Conservation (phyloP, 2,329 filamentous ascomycete species). For the Cladophialophora exuberans region DNA sequence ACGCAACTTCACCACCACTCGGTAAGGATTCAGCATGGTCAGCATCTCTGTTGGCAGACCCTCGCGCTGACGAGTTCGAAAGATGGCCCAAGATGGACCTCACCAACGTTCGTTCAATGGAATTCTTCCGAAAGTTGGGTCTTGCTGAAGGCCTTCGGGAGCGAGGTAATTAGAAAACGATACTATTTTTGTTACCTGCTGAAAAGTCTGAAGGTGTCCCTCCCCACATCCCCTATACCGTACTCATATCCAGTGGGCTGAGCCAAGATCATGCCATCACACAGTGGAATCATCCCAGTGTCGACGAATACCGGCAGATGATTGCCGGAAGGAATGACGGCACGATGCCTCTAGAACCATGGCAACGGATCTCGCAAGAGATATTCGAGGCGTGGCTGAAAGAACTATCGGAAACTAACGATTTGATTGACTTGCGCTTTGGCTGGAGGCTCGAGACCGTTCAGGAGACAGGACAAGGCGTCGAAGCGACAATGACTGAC, state of each 20-base stretch:
- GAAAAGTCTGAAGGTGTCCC: constrained; percentile 1
- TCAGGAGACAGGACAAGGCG: constrained; percentile 27
- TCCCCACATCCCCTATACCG: not conserved
- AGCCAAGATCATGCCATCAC: constrained; percentile 3
- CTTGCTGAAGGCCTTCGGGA: constrained; percentile 21
- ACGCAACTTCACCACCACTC: constrained; percentile 34
- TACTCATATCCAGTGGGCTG: constrained; percentile 1
- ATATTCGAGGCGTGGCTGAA: constrained; percentile 44
- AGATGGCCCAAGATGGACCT: constrained; percentile 47
- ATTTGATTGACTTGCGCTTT: constrained; percentile 34
- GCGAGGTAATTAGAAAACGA: not conserved
- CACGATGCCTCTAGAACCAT: constrained; percentile 37
- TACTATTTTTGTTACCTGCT: not conserved
- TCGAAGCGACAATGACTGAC: constrained; percentile 29
- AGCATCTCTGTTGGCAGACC: constrained; percentile 39
- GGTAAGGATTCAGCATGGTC: not conserved
- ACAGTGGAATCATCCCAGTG: constrained; percentile 10
- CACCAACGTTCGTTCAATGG: constrained; percentile 44
- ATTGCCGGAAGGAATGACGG: constrained; percentile 38
- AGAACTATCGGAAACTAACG: constrained; percentile 27
- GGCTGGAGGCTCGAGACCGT: constrained; percentile 34
- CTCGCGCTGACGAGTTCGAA: constrained; percentile 42
- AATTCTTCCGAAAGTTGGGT: constrained; percentile 36
- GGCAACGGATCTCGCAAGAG: constrained; percentile 39
- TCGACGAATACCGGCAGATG: constrained; percentile 23